These are phyloP conservation scores for Pelargonium myrrhifolium DNA, from an alignment of 441 rosid species.

Conservation along the genomic window DNA sequence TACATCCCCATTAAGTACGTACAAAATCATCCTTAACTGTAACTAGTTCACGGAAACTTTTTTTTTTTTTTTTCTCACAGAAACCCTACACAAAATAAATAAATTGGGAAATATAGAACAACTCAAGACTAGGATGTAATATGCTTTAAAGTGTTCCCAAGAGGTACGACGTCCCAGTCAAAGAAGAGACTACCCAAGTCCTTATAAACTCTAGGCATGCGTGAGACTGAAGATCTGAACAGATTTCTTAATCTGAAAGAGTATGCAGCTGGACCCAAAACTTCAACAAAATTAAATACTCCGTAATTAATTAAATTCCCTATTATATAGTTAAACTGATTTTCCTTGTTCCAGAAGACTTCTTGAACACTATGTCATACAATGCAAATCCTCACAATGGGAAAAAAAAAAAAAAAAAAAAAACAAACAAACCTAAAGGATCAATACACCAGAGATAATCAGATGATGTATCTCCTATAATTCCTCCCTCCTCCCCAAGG, in stretches of 20 bases:
- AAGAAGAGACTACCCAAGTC: too few species aligned
- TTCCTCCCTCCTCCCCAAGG: conserved; percentile 95
- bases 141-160: too few species aligned
- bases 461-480: conserved; percentile 68
- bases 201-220: too few species aligned
- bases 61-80: background rate
- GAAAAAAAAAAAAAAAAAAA: too few species aligned
- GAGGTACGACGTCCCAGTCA: too few species aligned
- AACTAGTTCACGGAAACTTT: background rate
- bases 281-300: too few species aligned
- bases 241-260: too few species aligned
- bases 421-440: conserved; percentile 86
- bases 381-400: background rate
- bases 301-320: too few species aligned
- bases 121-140: too few species aligned
- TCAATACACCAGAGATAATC: conserved; percentile 97
- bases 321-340: background rate
- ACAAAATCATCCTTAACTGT: background rate
- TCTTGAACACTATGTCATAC: background rate
- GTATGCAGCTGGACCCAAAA: too few species aligned
- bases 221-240: too few species aligned
- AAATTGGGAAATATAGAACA: too few species aligned
- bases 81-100: background rate
- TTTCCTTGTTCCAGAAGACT: conserved; percentile 5
- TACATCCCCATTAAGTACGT: background rate